A percentile compares a stretch with the other conserved stretches of the same genome.
phyloP scores from a whole-genome alignment of 306 rosid species.

The Cicer cuneatum region DNA sequence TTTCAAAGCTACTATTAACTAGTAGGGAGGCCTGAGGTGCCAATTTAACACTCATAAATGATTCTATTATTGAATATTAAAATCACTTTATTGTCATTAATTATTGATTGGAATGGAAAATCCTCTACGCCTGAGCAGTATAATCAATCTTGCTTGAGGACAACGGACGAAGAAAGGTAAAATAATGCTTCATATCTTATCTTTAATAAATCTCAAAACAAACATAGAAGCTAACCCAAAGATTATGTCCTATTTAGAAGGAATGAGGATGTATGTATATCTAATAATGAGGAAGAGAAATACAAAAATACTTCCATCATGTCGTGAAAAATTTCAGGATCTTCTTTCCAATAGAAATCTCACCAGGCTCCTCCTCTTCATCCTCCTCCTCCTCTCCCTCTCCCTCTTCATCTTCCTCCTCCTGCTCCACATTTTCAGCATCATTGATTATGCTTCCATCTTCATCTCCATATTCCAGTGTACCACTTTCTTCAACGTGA shows the following conservation, averaged over 20 bases:
- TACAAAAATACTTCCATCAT: slow-evolving; percentile 48
- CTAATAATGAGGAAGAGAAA: slow-evolving; percentile 19
- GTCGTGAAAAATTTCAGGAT: slow-evolving; percentile 76
- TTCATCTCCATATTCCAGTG: slow-evolving; percentile 51
- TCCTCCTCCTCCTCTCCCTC: slow-evolving; percentile 53
- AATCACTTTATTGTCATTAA: not conserved
- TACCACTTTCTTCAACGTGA: slow-evolving; percentile 53
- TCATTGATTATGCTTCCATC: slow-evolving; percentile 56
- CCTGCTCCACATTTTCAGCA: slow-evolving; percentile 48
- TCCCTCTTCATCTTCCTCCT: slow-evolving; percentile 44
- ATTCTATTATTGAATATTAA: slow-evolving; percentile 28
- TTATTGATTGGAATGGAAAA: not conserved
- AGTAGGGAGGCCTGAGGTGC: slow-evolving; percentile 14
- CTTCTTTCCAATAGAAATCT: slow-evolving; percentile 70
- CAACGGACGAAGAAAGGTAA: slow-evolving; percentile 34
- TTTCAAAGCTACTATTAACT: slow-evolving; percentile 57
- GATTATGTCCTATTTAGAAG: slow-evolving; percentile 41
- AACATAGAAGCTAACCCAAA: slow-evolving; percentile 36
- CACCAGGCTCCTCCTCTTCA: slow-evolving; percentile 59
- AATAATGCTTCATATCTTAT: slow-evolving; percentile 26
- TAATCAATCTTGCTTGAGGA: slow-evolving; percentile 6
- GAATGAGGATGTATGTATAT: slow-evolving; percentile 28
- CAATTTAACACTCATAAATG: slow-evolving; percentile 37
- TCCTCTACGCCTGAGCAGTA: not conserved
- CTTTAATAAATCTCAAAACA: slow-evolving; percentile 27